Evolutionary conservation across 148 eudicot species (phyloP).

Genomic region (Tetragonia tetragonoides): DNA sequence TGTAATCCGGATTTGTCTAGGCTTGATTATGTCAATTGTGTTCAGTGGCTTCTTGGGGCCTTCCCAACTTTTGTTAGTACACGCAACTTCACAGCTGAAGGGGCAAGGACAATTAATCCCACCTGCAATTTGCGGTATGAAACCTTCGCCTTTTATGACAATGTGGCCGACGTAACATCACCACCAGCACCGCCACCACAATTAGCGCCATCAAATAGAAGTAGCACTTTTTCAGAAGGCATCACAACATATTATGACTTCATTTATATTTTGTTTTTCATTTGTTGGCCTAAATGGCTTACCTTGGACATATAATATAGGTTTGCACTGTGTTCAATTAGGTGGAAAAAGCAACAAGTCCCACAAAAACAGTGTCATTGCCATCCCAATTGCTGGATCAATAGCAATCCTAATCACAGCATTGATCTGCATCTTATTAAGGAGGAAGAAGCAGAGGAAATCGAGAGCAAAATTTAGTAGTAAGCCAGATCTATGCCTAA

Average conservation of each 20-base stretch:
- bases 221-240: conserved; percentile 12
- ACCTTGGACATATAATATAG: neutral
- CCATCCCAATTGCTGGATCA: conserved; percentile 1
- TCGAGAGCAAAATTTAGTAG: conserved; percentile 14
- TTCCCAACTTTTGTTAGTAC: neutral
- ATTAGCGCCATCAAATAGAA: neutral
- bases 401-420: neutral
- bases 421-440: neutral
- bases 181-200: conserved; percentile 3
- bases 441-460: conserved; percentile 15
- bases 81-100: conserved; percentile 16
- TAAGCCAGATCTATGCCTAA: conserved; percentile 2
- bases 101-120: conserved; percentile 27
- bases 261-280: neutral
- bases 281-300: too few species aligned
- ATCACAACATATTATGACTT: neutral
- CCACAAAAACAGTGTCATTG: neutral
- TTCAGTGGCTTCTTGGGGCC: neutral
- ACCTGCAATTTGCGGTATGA: conserved; percentile 37
- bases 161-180: conserved; percentile 13
- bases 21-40: conserved; percentile 21
- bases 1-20: conserved; percentile 26
- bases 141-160: conserved; percentile 24
- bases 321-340: neutral
- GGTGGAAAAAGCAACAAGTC: conserved; percentile 16